Evolutionary conservation across 2,329 filamentous ascomycete species (phyloP), one percentile per base, ranked within the genome.

Genomic region (Biscogniauxia mediterranea): DNA sequence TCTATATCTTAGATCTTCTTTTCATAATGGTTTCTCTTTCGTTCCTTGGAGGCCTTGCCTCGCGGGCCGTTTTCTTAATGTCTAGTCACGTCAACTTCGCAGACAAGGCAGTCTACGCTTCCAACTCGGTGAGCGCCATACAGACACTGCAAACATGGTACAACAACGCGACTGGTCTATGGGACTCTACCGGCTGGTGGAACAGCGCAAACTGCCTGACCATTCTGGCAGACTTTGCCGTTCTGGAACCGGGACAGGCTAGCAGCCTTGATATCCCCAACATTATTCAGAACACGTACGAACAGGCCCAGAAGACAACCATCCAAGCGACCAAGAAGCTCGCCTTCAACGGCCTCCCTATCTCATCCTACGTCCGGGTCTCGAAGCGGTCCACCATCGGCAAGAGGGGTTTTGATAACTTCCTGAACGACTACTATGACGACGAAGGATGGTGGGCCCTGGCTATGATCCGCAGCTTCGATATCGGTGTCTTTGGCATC

Each of bases 401-500:
- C 7, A 64, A 68, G 55, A 67, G 73, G 32, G 78, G 78, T 13
- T 80, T 76, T 65, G 69, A 76, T 20, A 75, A 77, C 50, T 86
- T 85, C 71, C 71, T 84, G 55, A 83, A 86, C 66, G 77, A 81
- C 52, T 86, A 77, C 66, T 87, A 86, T 66, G 85, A 88, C 67
- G 85, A 88, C 69, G 83, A 85, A 71, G 80, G 85, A 38, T 88
- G 85, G 85, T 88, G 85, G 85, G 85, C 81, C 2, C 76, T 87
- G 56, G 85, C 79, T 15, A 66, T 83, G 78, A 82, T 87, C 61
- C 78, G 81, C 50, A 77, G 80, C 5, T 84, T 80, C 68, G 85
- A 87, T 70, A 71, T 82, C 21, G 68, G 69, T 11, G 65, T 67
- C 20, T 49, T 51, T 54, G 67, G 69, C 11, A 83, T 78, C 2